Evolutionary conservation across 352 stramenopile species (phyloP).

Genomic region (Phytophthora tubulina): DNA sequence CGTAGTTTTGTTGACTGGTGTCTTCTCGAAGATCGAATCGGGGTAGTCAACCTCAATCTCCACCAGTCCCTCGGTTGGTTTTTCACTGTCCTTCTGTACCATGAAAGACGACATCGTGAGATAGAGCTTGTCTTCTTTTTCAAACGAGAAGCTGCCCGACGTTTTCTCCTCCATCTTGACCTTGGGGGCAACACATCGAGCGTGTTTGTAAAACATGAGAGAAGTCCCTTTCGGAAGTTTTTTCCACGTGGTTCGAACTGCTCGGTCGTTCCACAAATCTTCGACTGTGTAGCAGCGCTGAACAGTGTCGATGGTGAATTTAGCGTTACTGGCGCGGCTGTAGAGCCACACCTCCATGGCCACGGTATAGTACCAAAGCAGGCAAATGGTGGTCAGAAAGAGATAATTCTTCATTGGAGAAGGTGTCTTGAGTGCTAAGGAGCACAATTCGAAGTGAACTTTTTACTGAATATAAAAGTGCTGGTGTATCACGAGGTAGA

Average conservation of each 20-base stretch:
- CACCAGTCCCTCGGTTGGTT: slow-evolving; percentile 13
- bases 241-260: slow-evolving; percentile 27
- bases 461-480: neutral
- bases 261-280: slow-evolving; percentile 32
- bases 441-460: slow-evolving; percentile 22
- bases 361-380: slow-evolving; percentile 5
- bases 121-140: slow-evolving; percentile 27
- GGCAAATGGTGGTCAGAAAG: slow-evolving; percentile 8
- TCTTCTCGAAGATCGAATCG: slow-evolving; percentile 1
- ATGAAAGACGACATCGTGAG: slow-evolving; percentile 31
- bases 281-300: slow-evolving; percentile 33
- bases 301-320: slow-evolving; percentile 25
- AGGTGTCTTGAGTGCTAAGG: neutral
- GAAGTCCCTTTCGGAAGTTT: slow-evolving; percentile 13
- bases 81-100: slow-evolving; percentile 14
- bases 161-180: slow-evolving; percentile 12
- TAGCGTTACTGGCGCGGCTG: slow-evolving; percentile 27
- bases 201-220: slow-evolving; percentile 27
- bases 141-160: slow-evolving; percentile 27
- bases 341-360: slow-evolving; percentile 34
- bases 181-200: slow-evolving; percentile 1
- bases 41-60: slow-evolving; percentile 20
- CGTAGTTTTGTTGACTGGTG: neutral
- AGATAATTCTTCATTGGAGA: slow-evolving; percentile 5
- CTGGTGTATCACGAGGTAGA: slow-evolving; percentile 15